Base-by-base conservation (phyloP, 495 filamentous ascomycete genomes). In the Paragyromitra xinjiangensis region DNA sequence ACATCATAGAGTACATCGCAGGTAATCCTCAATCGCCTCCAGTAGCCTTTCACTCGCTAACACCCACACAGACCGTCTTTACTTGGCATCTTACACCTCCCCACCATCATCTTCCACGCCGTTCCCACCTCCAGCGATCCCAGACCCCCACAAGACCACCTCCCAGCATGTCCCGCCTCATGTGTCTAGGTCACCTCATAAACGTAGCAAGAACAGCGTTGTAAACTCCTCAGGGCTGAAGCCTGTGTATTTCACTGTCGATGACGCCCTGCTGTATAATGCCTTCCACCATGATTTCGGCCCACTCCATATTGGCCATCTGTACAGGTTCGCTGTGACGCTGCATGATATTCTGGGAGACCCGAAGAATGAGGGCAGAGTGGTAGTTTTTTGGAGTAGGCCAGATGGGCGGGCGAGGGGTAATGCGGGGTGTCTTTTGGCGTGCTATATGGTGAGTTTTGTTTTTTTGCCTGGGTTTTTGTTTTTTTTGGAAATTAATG, bases 211-310 rank as follows among this genome's bases (percentile, higher is more conserved):
- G 77, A 80, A 40, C 44, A 29, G 45, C 11, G 70, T 81, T 63
- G 78, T 85, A 4, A 83, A 85, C 77, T 77, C 84, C 65, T 75
- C 85, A 82, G 80, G 84, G 45, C 83, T 83, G 56, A 82, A 90
- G 65, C 96, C 96, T 0, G 93, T 91, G 73, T 99, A 99, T 84
- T 99, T 99, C 84, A 94, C 94, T 3, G 89, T 98, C 71, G 96
- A 99, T 81, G 92, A 97, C 81, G 91, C 87, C 40, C 89, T 99
- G 14, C 87, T 97, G 29, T 99, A 99, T 87, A 98, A 99, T 83
- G 93, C 94, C 7, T 99, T 99, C 86, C 94, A 98, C 84, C 94
- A 95, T 72, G 95, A 99, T 84, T 99, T 99, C 84, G 95, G 95
- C 74, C 95, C 95, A 79, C 87, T 98, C 26, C 96, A 99, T 85